Evolutionary conservation across 2,329 filamentous ascomycete genomes (phyloP), one percentile per base, ranked within the genome.

Genomic region (Raffaelea albimanens): DNA sequence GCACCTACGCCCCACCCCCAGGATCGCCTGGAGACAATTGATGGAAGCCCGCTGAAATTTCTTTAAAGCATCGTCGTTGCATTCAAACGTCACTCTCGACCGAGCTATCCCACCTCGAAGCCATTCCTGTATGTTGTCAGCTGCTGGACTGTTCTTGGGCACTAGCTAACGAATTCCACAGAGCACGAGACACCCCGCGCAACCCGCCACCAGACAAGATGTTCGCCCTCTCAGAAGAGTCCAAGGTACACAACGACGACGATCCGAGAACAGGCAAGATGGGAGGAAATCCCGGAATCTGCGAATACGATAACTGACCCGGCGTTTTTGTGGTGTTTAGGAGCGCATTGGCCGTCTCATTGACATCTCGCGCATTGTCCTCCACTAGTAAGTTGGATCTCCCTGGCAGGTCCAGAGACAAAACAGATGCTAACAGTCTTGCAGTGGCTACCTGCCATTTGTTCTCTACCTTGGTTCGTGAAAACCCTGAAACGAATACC

Each of bases 331-430:
- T 14, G 43, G 4, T 40, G 14, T 13, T 4, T 18, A 96, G 91
- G 93, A 98, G 83, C 89, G 93, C 76, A 95, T 98, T 70, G 83
- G 87, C 62, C 91, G 90, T 76, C 78, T 97, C 72, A 93, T 98
- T 66, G 93, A 97, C 69, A 73, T 96, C 66, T 93, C 89, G 53
- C 82, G 90, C 61, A 83, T 96, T 60, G 89, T 87, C 51, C 85
- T 98, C 63, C 93, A 98, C 73, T 98, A 97, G 88, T 94, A 80
- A 56, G 85, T 63, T 23, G 34, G 44, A n/a, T 46, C 23, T 19
- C 10, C 19, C 34, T 14, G 23, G 21, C 2, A 4, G 8, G 9
- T 21, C 48, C 4, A n/a, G 16, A 8, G 3, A 11, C 8, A 20
- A 14, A 5, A 33, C n/a, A 16, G 22, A 5, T 8, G 41, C 51